These are phyloP conservation scores for Saccharomycopsis oosterbeekiorum DNA, from an alignment of 805 yeast species.

Conservation along the genomic window DNA sequence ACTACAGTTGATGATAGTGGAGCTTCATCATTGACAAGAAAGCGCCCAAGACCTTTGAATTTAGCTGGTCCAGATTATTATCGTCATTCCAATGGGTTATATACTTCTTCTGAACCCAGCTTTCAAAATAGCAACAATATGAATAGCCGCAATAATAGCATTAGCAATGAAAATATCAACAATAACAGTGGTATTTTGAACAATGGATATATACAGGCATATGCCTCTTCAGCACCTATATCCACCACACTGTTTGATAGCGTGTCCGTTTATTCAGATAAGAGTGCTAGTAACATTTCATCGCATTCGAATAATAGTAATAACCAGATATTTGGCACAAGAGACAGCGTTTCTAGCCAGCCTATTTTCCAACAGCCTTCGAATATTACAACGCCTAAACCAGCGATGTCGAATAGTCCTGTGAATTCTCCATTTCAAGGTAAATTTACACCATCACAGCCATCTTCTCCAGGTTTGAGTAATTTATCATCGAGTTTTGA, in stretches of 20 bases:
- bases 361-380: not conserved
- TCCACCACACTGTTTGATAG: not conserved
- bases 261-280: not conserved
- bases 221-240: not conserved
- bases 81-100: not conserved
- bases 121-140: not conserved
- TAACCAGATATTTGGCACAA: not conserved
- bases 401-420: conserved; percentile 4
- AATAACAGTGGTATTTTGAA: not conserved
- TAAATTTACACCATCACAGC: conserved; percentile 14
- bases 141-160: too few relatives aligned
- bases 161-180: not conserved
- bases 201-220: not conserved
- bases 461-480: conserved; percentile 14
- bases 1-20: not conserved
- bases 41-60: conserved; percentile 8
- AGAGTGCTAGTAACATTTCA: not conserved
- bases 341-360: not conserved
- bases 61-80: not conserved
- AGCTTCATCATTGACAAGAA: not conserved
- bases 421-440: conserved; percentile 11
- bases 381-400: conserved; percentile 1
- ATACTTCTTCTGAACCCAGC: not conserved
- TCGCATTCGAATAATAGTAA: not conserved
- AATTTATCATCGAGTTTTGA: conserved; percentile 16